Percentiles rank a stretch among this genome's conserved stretches.
Conservation (phyloP, 169 alveolate genomes). For the Babesia gibsoni region DNA sequence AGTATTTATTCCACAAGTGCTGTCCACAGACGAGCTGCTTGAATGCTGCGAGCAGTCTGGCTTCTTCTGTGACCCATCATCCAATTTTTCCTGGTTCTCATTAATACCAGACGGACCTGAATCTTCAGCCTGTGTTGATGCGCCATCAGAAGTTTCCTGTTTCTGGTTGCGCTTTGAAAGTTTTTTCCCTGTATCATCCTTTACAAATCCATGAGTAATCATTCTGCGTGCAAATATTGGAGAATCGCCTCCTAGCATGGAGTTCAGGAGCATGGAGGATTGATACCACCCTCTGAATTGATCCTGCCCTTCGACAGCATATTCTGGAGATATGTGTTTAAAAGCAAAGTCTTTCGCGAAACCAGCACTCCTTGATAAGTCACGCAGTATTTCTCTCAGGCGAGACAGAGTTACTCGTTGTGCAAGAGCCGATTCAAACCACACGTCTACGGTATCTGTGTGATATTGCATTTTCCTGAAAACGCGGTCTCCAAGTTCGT, state of each 20-base stretch:
- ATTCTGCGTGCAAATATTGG: constrained; percentile 48
- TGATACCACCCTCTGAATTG: constrained; percentile 88
- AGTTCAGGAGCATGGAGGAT: constrained; percentile 55
- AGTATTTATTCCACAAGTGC: no score
- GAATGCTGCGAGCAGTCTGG: no score
- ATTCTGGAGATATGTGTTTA: not conserved
- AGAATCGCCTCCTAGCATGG: constrained; percentile 32
- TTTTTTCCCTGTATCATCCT: constrained; percentile 24
- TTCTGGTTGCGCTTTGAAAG: constrained; percentile 36
- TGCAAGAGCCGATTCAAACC: constrained; percentile 83
- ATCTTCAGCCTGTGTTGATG: not conserved
- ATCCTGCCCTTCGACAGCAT: constrained; percentile 79
- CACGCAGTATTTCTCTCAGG: not conserved
- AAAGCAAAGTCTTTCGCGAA: not conserved
- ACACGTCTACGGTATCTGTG: constrained; percentile 63
- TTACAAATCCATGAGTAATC: constrained; percentile 60
- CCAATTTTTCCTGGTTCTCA: no score
- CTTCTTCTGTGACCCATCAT: no score
- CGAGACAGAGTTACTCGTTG: constrained; percentile 8
- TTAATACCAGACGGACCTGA: no score
- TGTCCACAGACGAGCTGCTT: no score
- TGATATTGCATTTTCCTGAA: constrained; percentile 4
- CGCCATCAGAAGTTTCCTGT: not conserved
- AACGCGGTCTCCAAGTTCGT: constrained; percentile 28
- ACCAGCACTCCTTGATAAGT: not conserved